phyloP scores from a whole-genome alignment of 2,329 filamentous ascomycete genomes.

The Neurospora sp. region DNA sequence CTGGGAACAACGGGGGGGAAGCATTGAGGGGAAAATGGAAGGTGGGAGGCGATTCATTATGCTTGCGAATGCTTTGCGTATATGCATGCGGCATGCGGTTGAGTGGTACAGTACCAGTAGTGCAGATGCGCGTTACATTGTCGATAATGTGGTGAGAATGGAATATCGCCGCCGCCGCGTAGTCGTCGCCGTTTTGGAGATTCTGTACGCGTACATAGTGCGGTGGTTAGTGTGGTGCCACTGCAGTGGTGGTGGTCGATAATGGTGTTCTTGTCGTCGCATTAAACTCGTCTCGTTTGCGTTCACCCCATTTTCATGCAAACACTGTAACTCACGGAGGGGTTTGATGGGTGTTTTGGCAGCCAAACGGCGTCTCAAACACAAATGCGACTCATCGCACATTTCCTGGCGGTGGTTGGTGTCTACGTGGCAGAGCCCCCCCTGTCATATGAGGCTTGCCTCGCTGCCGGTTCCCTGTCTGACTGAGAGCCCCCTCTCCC shows the following conservation, averaged over 20 bases:
- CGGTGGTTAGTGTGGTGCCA: neutral
- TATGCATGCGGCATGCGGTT: neutral
- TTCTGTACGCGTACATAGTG: neutral
- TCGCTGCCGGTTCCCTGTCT: neutral
- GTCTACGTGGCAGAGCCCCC: neutral
- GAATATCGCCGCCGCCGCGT: neutral
- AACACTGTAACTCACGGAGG: neutral
- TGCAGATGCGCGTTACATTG: neutral
- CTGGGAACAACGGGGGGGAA: neutral
- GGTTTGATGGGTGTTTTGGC: neutral
- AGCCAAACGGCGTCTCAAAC: neutral
- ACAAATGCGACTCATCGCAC: neutral
- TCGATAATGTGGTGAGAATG: neutral
- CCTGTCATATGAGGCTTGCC: neutral
- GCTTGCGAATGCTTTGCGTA: neutral
- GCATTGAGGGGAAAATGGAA: neutral
- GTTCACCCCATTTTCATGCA: neutral
- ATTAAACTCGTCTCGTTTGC: neutral
- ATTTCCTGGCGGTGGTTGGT: neutral
- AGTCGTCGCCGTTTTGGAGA: neutral
- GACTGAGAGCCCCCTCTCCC: neutral
- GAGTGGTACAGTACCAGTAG: neutral
- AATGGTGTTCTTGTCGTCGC: neutral
- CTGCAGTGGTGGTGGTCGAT: neutral
- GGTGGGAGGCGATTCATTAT: neutral